Conservation (phyloP, 768 basidiomycete genomes). For the Fomitopsis pulvina region DNA sequence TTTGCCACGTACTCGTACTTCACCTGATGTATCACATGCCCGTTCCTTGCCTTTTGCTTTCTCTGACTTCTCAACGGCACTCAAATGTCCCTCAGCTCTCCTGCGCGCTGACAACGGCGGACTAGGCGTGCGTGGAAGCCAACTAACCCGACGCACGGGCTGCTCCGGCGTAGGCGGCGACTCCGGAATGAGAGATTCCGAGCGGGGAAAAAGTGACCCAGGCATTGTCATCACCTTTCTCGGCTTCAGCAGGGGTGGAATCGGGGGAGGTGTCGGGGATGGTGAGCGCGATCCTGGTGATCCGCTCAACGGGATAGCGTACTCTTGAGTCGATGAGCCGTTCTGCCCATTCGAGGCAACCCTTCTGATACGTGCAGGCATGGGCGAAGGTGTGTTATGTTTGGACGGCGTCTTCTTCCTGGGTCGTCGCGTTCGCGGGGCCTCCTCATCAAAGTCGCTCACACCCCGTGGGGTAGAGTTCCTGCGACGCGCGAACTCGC, state of each 20-base stretch:
- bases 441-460: not conserved
- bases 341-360: not conserved
- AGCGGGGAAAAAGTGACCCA: constrained; percentile 70
- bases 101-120: not conserved
- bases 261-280: constrained; percentile 21
- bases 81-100: not conserved
- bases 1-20: constrained; percentile 47
- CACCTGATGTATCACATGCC: constrained; percentile 35
- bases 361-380: too few relatives aligned
- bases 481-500: not conserved
- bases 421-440: constrained; percentile 1
- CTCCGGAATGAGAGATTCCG: constrained; percentile 55
- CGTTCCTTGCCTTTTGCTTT: constrained; percentile 25
- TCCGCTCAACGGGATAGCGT: constrained; percentile 2
- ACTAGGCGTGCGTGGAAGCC: constrained; percentile 1
- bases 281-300: constrained; percentile 11
- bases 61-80: constrained; percentile 16
- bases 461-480: not conserved
- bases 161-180: constrained; percentile 9
- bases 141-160: not conserved
- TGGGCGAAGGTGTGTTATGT: not conserved
- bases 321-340: constrained; percentile 4
- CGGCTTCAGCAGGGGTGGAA: not conserved
- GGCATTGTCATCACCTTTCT: constrained; percentile 54
- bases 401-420: constrained; percentile 1